A percentile compares a stretch with the other conserved stretches of the same genome.
Evolutionary conservation across 345 rosid genomes (phyloP).

Genomic region (Leavenworthia alabamica): DNA sequence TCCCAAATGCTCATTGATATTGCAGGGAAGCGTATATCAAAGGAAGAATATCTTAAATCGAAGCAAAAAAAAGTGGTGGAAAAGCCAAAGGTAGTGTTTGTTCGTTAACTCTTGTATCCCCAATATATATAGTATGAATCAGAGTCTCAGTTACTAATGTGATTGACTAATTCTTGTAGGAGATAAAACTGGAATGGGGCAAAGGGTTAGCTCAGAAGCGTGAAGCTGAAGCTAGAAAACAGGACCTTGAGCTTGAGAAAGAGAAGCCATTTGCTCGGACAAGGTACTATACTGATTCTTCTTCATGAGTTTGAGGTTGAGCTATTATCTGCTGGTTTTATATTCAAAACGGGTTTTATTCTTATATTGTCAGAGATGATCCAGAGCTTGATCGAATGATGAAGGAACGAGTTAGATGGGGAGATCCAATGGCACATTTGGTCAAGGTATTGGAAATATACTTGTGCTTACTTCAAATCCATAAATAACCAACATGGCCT

Average conservation of each 20-base stretch:
- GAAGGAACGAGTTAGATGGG: slow-evolving; percentile 75
- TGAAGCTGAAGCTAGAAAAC: slow-evolving; percentile 66
- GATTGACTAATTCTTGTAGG: slow-evolving; percentile 37
- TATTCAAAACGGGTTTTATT: background rate
- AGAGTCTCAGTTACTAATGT: background rate
- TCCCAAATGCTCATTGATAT: slow-evolving; percentile 7
- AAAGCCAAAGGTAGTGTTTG: slow-evolving; percentile 61
- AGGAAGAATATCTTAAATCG: slow-evolving; percentile 57
- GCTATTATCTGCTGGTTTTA: background rate
- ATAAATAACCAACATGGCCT: background rate
- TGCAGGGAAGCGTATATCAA: slow-evolving; percentile 66
- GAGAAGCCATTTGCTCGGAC: slow-evolving; percentile 86
- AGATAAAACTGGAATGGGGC: slow-evolving; percentile 90
- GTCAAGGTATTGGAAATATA: slow-evolving; percentile 52
- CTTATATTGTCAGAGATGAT: slow-evolving; percentile 59
- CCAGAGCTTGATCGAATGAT: slow-evolving; percentile 78
- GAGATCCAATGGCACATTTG: slow-evolving; percentile 96
- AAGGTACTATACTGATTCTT: slow-evolving; percentile 40
- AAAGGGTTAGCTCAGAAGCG: slow-evolving; percentile 94
- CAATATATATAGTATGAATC: background rate
- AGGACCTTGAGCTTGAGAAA: slow-evolving; percentile 76
- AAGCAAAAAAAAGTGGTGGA: slow-evolving; percentile 51
- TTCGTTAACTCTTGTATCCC: background rate
- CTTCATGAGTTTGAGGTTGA: background rate
- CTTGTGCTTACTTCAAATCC: background rate